Conservation (phyloP, 1,139 yeast genomes). For the Suhomyces atakaporum region DNA sequence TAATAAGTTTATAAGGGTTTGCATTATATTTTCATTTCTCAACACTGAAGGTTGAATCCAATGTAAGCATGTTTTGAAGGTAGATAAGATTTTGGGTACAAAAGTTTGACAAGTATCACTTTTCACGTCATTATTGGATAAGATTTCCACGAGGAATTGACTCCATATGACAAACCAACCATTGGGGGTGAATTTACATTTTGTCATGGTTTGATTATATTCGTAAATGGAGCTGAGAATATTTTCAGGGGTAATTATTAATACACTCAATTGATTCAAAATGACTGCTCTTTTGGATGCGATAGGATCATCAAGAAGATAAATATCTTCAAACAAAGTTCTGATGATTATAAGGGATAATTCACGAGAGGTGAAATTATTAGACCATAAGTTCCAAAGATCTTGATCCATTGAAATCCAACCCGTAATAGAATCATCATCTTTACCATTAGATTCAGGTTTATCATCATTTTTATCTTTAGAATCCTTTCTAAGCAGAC, state of each 20-base stretch:
- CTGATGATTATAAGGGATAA: constrained; percentile 75
- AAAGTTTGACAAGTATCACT: constrained; percentile 46
- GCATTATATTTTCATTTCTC: constrained; percentile 64
- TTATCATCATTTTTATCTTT: constrained; percentile 12
- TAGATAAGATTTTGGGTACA: constrained; percentile 71
- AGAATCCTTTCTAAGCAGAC: neutral
- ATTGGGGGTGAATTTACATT: constrained; percentile 64
- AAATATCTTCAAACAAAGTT: constrained; percentile 92
- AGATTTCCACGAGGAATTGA: constrained; percentile 57
- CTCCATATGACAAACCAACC: constrained; percentile 93
- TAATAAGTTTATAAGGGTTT: constrained; percentile 63
- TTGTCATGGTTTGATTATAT: constrained; percentile 60
- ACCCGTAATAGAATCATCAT: constrained; percentile 57
- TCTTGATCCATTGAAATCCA: constrained; percentile 90
- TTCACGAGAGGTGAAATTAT: constrained; percentile 65
- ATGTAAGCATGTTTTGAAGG: constrained; percentile 84
- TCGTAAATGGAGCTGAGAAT: constrained; percentile 70
- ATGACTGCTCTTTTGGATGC: constrained; percentile 81
- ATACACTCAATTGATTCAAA: constrained; percentile 79
- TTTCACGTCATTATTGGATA: constrained; percentile 34
- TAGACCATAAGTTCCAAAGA: constrained; percentile 73
- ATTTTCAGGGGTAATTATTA: constrained; percentile 72
- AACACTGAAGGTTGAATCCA: constrained; percentile 86
- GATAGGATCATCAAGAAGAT: constrained; percentile 84
- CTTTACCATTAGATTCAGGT: constrained; percentile 7